Percentiles rank a stretch among this genome's conserved stretches.
These are phyloP conservation scores for Neurospora tetrasperma DNA, from an alignment of 495 filamentous ascomycete genomes.

Conservation along the genomic window DNA sequence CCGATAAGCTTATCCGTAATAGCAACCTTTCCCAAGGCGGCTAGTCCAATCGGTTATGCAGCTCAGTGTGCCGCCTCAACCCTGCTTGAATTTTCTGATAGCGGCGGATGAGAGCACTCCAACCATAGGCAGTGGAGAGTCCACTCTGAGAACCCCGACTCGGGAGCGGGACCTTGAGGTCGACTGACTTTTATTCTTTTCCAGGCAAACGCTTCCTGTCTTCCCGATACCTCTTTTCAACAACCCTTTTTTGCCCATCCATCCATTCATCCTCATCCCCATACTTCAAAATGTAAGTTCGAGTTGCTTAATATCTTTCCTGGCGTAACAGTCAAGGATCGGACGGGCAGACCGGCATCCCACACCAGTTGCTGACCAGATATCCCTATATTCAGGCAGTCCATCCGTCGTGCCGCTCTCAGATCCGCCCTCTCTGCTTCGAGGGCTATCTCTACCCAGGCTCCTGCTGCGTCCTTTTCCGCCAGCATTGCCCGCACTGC, in stretches of 20 bases:
- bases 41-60: not conserved
- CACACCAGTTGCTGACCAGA: not conserved
- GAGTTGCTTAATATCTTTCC: not conserved
- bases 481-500: conserved; percentile 15
- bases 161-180: not conserved
- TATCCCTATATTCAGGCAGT: conserved; percentile 32
- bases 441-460: conserved; percentile 31
- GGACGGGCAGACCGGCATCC: not conserved
- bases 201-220: not conserved
- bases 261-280: not conserved
- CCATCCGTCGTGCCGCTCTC: conserved; percentile 45
- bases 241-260: not conserved
- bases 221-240: not conserved
- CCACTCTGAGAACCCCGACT: not conserved
- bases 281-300: not conserved
- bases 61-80: not conserved
- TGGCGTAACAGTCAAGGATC: not conserved
- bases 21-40: not conserved
- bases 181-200: not conserved
- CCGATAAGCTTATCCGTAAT: not conserved
- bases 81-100: not conserved
- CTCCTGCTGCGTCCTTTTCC: conserved; percentile 26
- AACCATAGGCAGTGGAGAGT: not conserved
- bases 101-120: not conserved
- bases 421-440: conserved; percentile 45